These are phyloP conservation scores for Thermoascus crustaceus DNA, from an alignment of 2,329 filamentous ascomycete species.

Conservation along the genomic window DNA sequence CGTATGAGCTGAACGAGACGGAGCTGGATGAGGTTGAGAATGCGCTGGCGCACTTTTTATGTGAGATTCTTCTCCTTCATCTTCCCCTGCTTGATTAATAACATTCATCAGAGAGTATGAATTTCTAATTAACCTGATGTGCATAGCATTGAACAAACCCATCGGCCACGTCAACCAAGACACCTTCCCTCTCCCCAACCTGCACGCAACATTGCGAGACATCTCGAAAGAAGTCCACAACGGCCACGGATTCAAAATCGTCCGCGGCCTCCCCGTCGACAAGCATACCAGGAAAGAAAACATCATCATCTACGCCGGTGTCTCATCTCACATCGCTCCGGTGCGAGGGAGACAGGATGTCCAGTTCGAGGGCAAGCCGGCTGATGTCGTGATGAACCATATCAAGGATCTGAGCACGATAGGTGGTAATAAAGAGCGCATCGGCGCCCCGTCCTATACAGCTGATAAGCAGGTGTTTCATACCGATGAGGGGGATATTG, in stretches of 20 bases:
- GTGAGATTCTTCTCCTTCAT: constrained; percentile 14
- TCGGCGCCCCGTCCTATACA: constrained; percentile 38
- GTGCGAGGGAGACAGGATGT: constrained; percentile 37
- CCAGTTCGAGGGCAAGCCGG: constrained; percentile 14
- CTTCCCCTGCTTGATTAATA: background rate
- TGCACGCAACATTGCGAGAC: constrained; percentile 24
- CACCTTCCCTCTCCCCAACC: constrained; percentile 36
- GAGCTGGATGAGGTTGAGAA: constrained; percentile 38
- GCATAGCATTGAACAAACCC: constrained; percentile 20
- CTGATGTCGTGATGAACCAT: constrained; percentile 49
- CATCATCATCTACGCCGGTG: constrained; percentile 37
- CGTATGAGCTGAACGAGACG: constrained; percentile 26
- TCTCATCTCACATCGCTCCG: constrained; percentile 36
- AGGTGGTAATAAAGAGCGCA: constrained; percentile 21
- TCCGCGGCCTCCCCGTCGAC: constrained; percentile 35
- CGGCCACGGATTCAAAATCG: constrained; percentile 38
- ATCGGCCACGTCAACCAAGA: constrained; percentile 38
- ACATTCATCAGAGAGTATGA: constrained; percentile 23
- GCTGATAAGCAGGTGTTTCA: constrained; percentile 43
- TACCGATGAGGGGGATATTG: constrained; percentile 44
- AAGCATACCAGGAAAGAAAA: constrained; percentile 28
- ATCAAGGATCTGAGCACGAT: constrained; percentile 51
- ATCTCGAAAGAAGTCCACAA: constrained; percentile 32
- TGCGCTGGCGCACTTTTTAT: constrained; percentile 36
- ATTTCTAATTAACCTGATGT: background rate